Base-by-base conservation (phyloP, 2,329 filamentous ascomycete species). In the Fusarium phyllophilum region DNA sequence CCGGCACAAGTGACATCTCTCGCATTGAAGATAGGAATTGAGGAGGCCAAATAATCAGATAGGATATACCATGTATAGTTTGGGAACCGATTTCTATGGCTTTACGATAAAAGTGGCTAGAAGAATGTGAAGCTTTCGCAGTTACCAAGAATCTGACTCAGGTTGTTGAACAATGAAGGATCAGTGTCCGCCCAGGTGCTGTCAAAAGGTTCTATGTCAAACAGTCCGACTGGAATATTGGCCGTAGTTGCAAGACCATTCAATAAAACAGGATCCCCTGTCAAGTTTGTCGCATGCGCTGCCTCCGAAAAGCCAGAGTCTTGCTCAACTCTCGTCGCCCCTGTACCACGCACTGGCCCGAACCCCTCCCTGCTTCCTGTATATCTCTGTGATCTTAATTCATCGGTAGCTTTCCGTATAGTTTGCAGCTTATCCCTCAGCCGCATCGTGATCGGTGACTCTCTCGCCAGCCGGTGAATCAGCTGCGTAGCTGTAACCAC, bases 11-110 rank as follows among this genome's bases (percentile, higher is more conserved):
- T 46, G 6, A 10, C 8, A 44, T 3, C 10, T 17, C 10, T 44
- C 10, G 1, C 15, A 0, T 12, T 15, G 1, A 3, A 14, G 22
- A 41, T 9, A 8, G 39, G 12, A 14, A 41, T 14, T 11, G 12
- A 13, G 13, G 33, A 33, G 33, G 33, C 13, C 10, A 33, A 33
- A 33, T 13, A 13, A 33, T 33, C 34, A 34, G 34, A 39, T 20
- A 39, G 38, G 22, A 39, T 26, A 26, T 26, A 26, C 26, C 26
- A 26, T 26, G 26, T 26, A 26, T 26, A 26, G 26, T 26, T 26
- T 26, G 26, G 26, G 26, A 26, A 26, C 6, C 26, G 26, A 26
- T 26, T 26, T 4, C 26, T 26, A 26, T 26, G 26, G 26, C 6
- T 26, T 26, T 26, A 26, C 26, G 26, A 26, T 26, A 26, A 26